A percentile compares a stretch with the other conserved stretches of the same genome.
Conservation (phyloP, 2,329 filamentous ascomycete genomes). For the Apiospora pterosperma region DNA sequence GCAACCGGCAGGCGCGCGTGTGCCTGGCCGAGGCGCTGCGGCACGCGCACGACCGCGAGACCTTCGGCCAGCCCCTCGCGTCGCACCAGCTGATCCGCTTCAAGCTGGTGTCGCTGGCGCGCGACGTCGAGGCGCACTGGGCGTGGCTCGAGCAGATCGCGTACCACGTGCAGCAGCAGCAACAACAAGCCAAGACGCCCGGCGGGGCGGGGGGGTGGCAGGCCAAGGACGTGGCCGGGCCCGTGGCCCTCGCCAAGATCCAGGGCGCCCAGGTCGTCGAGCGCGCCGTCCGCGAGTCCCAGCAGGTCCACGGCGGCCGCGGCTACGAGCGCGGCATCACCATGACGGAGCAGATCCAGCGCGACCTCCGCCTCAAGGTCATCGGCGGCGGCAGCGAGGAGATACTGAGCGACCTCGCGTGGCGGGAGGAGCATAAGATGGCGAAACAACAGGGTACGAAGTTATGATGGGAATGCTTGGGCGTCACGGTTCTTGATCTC, state of each 20-base stretch:
- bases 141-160: constrained; percentile 95
- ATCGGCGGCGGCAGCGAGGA: constrained; percentile 95
- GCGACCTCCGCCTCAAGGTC: constrained; percentile 93
- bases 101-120: constrained; percentile 97
- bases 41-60: constrained; percentile 94
- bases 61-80: constrained; percentile 94
- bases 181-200: no score
- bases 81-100: constrained; percentile 95
- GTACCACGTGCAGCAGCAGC: constrained; percentile 73
- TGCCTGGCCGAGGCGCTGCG: constrained; percentile 96
- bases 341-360: constrained; percentile 91
- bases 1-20: constrained; percentile 87
- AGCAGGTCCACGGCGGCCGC: constrained; percentile 94
- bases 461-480: constrained; percentile 53
- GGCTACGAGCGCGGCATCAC: constrained; percentile 89
- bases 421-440: constrained; percentile 84
- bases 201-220: constrained; percentile 76
- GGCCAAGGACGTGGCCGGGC: constrained; percentile 93
- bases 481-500: no score
- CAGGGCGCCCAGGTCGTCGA: constrained; percentile 93
- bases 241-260: constrained; percentile 91
- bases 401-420: constrained; percentile 97
- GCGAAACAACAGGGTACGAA: constrained; percentile 94
- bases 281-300: constrained; percentile 94
- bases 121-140: constrained; percentile 96